Percentiles rank a stretch among this genome's conserved stretches.
phyloP scores from a whole-genome alignment of 2,329 filamentous ascomycete genomes.

The Colletotrichum tabaci region DNA sequence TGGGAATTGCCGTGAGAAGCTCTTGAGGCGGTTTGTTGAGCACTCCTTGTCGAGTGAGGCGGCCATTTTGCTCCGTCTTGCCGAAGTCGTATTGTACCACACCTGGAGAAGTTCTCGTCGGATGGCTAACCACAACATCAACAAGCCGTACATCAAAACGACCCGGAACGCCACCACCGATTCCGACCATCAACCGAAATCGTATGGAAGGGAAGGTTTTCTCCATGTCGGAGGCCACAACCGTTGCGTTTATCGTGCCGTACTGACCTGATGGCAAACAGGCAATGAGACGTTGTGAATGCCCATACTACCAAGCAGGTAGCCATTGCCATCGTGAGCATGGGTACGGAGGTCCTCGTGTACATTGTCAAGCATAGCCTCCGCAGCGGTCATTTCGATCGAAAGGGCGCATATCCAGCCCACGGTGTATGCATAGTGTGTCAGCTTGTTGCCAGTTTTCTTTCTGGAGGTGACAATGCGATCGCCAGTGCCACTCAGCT shows the following conservation, averaged over 20 bases:
- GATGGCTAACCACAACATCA: slow-evolving; percentile 48
- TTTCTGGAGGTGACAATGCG: not conserved
- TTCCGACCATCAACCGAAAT: slow-evolving; percentile 47
- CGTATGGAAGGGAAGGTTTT: slow-evolving; percentile 38
- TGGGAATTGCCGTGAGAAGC: not conserved
- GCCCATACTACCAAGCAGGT: not conserved
- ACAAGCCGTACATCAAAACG: slow-evolving; percentile 47
- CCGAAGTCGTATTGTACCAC: slow-evolving; percentile 47
- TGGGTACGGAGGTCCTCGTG: slow-evolving; percentile 10
- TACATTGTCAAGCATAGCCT: slow-evolving; percentile 42
- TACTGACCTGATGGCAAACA: slow-evolving; percentile 28
- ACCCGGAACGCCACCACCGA: slow-evolving; percentile 46
- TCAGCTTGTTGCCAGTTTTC: not conserved
- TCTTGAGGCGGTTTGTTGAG: not conserved
- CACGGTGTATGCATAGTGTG: slow-evolving; percentile 40
- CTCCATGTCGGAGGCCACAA: slow-evolving; percentile 38
- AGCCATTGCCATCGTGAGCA: slow-evolving; percentile 12
- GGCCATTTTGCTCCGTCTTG: slow-evolving; percentile 20
- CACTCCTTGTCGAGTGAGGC: not conserved
- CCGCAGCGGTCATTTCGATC: slow-evolving; percentile 41
- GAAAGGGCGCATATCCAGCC: slow-evolving; percentile 45
- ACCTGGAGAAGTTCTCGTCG: slow-evolving; percentile 36
- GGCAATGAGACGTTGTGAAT: slow-evolving; percentile 30
- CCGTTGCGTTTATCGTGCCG: not conserved
- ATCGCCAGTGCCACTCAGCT: too few relatives aligned